Conservation (phyloP, 768 basidiomycete species). For the Fomitopsis pulvina region DNA sequence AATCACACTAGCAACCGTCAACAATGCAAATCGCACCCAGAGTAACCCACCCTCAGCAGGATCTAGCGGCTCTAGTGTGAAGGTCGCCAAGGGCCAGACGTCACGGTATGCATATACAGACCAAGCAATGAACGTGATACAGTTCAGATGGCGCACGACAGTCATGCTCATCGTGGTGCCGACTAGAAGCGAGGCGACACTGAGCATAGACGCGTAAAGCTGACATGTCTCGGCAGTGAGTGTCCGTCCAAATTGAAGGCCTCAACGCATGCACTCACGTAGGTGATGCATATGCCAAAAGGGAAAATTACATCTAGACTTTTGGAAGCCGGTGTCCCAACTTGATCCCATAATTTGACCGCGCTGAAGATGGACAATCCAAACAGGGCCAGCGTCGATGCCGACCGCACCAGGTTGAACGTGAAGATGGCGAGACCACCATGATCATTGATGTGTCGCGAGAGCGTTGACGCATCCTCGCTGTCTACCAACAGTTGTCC, state of each 20-base stretch:
- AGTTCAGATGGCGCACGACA: slow-evolving; percentile 26
- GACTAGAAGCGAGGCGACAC: slow-evolving; percentile 22
- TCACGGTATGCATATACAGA: slow-evolving; percentile 30
- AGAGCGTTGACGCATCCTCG: neutral
- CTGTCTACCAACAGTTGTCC: too few relatives aligned
- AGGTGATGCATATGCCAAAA: slow-evolving; percentile 18
- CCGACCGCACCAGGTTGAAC: slow-evolving; percentile 25
- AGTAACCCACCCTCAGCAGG: slow-evolving; percentile 24
- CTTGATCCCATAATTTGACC: neutral
- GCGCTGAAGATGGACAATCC: slow-evolving; percentile 29
- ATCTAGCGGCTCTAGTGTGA: slow-evolving; percentile 27
- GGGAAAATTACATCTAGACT: slow-evolving; percentile 27
- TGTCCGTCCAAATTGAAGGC: neutral
- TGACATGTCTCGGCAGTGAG: slow-evolving; percentile 9
- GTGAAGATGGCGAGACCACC: slow-evolving; percentile 29
- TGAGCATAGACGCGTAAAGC: slow-evolving; percentile 29
- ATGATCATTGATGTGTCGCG: slow-evolving; percentile 2
- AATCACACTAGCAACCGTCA: slow-evolving; percentile 27
- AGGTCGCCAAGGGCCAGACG: slow-evolving; percentile 34
- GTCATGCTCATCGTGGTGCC: slow-evolving; percentile 17
- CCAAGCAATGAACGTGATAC: slow-evolving; percentile 27
- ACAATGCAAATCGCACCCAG: slow-evolving; percentile 30
- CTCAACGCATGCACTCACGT: slow-evolving; percentile 8
- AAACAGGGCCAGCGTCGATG: slow-evolving; percentile 26
- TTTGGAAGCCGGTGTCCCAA: slow-evolving; percentile 15